A percentile compares a stretch with the other conserved stretches of the same genome.
Conservation (phyloP, 2,329 filamentous ascomycete genomes). For the Raffaelea arxii region DNA sequence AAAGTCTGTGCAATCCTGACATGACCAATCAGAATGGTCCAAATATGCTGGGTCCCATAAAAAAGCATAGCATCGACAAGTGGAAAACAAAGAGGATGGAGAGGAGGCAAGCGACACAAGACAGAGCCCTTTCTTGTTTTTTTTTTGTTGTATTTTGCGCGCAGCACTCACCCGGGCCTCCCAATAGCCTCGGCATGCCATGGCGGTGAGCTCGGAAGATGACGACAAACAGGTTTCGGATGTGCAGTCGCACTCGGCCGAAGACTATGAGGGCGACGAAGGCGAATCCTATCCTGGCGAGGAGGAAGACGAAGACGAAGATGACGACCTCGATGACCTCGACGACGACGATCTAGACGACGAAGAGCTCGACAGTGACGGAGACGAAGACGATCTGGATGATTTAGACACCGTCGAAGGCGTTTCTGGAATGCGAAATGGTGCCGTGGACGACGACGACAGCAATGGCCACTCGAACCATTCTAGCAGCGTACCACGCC, state of each 20-base stretch:
- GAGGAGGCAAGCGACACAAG: too few species aligned
- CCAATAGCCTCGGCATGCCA: too few species aligned
- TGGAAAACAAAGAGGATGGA: too few species aligned
- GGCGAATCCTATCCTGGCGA: conserved; percentile 16
- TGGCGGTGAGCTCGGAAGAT: conserved; percentile 11
- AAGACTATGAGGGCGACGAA: conserved; percentile 15
- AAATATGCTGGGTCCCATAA: too few species aligned
- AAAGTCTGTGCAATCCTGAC: too few species aligned
- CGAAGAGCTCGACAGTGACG: conserved; percentile 22
- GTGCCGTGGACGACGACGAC: conserved; percentile 7
- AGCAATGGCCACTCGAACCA: conserved; percentile 12
- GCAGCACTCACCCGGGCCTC: too few species aligned
- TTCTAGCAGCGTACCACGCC: conserved; percentile 13
- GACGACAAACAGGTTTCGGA: conserved; percentile 13
- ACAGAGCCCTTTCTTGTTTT: too few species aligned
- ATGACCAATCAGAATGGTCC: too few species aligned
- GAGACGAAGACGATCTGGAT: conserved; percentile 17
- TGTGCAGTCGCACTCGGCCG: conserved; percentile 5
- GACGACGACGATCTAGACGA: conserved; percentile 11
- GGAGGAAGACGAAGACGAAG: conserved; percentile 10
- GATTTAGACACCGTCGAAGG: conserved; percentile 18
- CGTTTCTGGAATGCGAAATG: too few species aligned
- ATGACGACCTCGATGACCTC: conserved; percentile 13
- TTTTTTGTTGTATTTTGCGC: too few species aligned
- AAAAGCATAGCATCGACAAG: too few species aligned